phyloP scores from a whole-genome alignment of 2,329 filamentous ascomycete species.

The Nothomitra cinnamomea region DNA sequence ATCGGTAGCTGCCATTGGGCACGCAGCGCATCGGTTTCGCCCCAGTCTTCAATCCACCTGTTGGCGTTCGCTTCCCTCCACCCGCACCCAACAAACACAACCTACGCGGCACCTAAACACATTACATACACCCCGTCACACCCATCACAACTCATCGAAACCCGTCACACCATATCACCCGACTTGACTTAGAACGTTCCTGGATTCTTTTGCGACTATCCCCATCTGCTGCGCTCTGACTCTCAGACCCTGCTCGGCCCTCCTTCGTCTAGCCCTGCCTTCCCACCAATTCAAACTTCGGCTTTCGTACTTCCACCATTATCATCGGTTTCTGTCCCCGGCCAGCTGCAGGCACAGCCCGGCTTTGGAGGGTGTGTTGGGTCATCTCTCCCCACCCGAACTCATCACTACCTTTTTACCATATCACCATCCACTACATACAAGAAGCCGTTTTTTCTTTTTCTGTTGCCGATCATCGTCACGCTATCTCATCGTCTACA shows the following conservation, averaged over 20 bases:
- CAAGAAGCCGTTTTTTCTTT: no score
- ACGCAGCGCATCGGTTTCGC: not conserved
- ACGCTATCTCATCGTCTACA: no score
- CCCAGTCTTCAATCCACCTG: not conserved
- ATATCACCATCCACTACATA: no score
- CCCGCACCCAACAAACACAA: not conserved
- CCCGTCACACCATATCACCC: not conserved
- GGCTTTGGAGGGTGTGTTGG: no score
- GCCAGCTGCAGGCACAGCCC: not conserved
- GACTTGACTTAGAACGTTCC: not conserved
- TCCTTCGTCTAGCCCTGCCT: not conserved
- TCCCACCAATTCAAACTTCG: not conserved
- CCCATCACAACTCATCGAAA: no score
- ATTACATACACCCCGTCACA: not conserved
- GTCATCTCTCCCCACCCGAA: no score
- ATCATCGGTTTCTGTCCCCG: not conserved
- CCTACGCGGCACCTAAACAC: not conserved
- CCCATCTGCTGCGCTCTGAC: not conserved
- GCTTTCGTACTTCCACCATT: not conserved
- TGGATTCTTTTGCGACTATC: not conserved
- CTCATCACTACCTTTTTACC: no score
- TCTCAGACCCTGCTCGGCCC: not conserved
- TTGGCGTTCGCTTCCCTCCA: not conserved
- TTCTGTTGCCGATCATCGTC: no score
- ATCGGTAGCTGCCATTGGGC: not conserved